Evolutionary conservation across 345 rosid genomes (phyloP), one percentile per base, ranked within the genome.

Genomic region (Xanthoceras sorbifolium): DNA sequence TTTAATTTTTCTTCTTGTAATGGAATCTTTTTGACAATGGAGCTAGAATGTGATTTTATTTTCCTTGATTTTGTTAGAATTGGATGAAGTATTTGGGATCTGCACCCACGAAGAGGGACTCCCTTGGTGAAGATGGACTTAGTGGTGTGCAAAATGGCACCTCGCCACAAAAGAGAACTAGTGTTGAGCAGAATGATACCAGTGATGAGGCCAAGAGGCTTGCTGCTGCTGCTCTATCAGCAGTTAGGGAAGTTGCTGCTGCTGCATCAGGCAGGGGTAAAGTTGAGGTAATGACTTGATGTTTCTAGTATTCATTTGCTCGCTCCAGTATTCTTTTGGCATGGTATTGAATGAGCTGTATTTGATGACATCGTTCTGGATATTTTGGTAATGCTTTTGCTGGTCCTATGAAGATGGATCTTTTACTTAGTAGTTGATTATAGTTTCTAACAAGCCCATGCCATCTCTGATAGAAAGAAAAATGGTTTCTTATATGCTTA

Each of bases 151-250:
- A 81, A 76, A 82, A 81, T 67, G 78, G 79, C 66, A 82, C 70
- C 1, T 46, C 40, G 76, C 34, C 55, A 12, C 74, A 62, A 36
- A 81, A 83, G 74, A 82, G 76, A 80, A 78, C 77, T 64, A 32
- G 5, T 10, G 72, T 67, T 65, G 11, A 31, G 71, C 85, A 80
- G 77, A 83, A 66, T 80, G 78, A 71, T 40, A 73, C 77, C 17
- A 77, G 82, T 76, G 96, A 89, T 71, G 92, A 92, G 76, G 86
- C 94, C 72, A 92, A 82, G 86, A 89, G 71, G 76, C 65, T 90
- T 74, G 97, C 97, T 22, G 91, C 94, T n/a, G 94, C 98, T 66
- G 99, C 98, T 69, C 86, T 95, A 34, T 87, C 93, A 75, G 99
- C 99, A 1, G 94, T 92, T 40, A 89, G 80, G 87, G 91, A 88